Percentiles rank a stretch among this genome's conserved stretches.
phyloP scores from a whole-genome alignment of 495 filamentous ascomycete genomes.

The Penicillium herquei region DNA sequence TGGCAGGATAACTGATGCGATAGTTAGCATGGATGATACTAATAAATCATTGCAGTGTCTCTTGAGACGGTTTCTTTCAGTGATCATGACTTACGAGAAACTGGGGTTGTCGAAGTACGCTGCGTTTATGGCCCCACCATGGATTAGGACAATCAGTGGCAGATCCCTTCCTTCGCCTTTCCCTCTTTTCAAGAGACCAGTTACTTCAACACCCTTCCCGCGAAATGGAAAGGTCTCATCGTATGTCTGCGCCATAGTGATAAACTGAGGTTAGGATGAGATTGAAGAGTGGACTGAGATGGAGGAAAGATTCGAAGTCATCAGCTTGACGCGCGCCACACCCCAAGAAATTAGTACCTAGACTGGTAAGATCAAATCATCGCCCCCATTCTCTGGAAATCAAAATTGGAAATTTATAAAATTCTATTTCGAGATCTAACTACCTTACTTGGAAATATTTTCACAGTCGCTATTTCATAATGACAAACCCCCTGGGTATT shows the following conservation, averaged over 20 bases:
- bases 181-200: neutral
- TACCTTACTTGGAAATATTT: too few species aligned
- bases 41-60: neutral
- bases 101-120: constrained; percentile 16
- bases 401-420: too few species aligned
- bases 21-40: too few species aligned
- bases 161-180: neutral
- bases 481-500: neutral
- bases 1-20: neutral
- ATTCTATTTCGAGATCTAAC: too few species aligned
- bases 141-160: constrained; percentile 13
- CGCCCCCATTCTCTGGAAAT: too few species aligned
- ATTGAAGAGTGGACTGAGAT: neutral
- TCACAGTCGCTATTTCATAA: neutral
- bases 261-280: neutral
- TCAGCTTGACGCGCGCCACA: too few species aligned
- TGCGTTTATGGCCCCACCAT: constrained; percentile 11
- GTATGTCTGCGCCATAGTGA: neutral
- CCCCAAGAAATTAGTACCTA: too few species aligned
- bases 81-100: constrained; percentile 1
- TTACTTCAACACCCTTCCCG: neutral
- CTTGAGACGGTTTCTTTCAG: neutral
- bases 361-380: too few species aligned
- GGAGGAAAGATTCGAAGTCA: neutral
- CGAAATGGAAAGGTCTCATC: neutral